Percentiles rank a stretch among this genome's conserved stretches.
Evolutionary conservation across 805 yeast genomes (phyloP).

Genomic region (Saccharomycopsis fodiens): DNA sequence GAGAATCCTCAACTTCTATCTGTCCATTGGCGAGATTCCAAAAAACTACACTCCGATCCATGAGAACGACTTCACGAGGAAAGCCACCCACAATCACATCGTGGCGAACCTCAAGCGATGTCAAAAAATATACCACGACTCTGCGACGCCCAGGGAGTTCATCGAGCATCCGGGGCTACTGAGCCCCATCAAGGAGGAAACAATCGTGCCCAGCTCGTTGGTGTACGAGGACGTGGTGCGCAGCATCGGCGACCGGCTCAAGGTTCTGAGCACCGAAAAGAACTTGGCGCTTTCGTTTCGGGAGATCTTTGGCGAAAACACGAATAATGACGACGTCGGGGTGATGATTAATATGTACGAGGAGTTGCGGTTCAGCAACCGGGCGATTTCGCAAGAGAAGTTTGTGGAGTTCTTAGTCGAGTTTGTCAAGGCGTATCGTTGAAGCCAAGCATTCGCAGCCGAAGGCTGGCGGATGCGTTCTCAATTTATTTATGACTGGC

Average conservation of each 20-base stretch:
- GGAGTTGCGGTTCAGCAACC: slow-evolving; percentile 15
- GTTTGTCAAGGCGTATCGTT: slow-evolving; percentile 11
- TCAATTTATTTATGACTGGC: too few relatives aligned
- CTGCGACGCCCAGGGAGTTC: slow-evolving; percentile 3
- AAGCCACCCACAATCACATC: slow-evolving; percentile 6
- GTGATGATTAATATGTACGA: slow-evolving; percentile 14
- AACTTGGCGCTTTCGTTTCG: slow-evolving; percentile 8
- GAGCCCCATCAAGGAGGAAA: slow-evolving; percentile 14
- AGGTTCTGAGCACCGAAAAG: not conserved
- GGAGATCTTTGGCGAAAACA: slow-evolving; percentile 8
- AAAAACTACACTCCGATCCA: slow-evolving; percentile 18
- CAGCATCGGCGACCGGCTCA: slow-evolving; percentile 13
- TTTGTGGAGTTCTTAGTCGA: slow-evolving; percentile 17
- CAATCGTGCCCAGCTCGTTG: slow-evolving; percentile 15
- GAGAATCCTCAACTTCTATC: slow-evolving; percentile 15
- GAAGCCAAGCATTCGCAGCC: too few relatives aligned
- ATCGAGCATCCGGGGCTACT: slow-evolving; percentile 19
- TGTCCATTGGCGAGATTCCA: slow-evolving; percentile 16
- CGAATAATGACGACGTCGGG: not conserved
- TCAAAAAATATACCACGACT: slow-evolving; percentile 15
- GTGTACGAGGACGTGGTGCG: slow-evolving; percentile 20
- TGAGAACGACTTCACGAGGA: slow-evolving; percentile 10
- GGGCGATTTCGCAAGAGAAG: slow-evolving; percentile 16
- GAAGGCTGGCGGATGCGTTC: too few relatives aligned
- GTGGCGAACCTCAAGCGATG: slow-evolving; percentile 13